Percentiles rank a stretch among this genome's conserved stretches.
Evolutionary conservation across 345 rosid species (phyloP).

Genomic region (Citrus australasica): DNA sequence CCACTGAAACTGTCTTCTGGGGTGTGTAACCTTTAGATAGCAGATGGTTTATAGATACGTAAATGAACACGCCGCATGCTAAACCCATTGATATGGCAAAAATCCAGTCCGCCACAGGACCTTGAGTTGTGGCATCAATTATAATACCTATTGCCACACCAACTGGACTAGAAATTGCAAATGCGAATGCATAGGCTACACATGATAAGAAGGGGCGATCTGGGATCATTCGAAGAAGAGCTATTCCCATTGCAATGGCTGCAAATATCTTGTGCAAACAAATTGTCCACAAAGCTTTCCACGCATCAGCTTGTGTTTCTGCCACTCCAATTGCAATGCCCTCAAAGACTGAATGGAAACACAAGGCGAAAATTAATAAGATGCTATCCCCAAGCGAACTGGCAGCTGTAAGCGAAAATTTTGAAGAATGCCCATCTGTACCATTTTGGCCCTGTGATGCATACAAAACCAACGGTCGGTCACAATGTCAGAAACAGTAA

Average conservation of each 20-base stretch:
- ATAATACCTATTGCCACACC: conserved; percentile 74
- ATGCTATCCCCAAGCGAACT: conserved; percentile 70
- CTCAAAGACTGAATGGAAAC: conserved; percentile 88
- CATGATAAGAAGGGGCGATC: conserved; percentile 59
- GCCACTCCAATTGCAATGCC: conserved; percentile 84
- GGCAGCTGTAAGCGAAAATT: conserved; percentile 13
- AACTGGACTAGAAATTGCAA: conserved; percentile 73
- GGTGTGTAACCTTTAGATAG: conserved; percentile 58
- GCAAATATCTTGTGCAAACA: conserved; percentile 71
- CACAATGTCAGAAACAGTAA: not conserved
- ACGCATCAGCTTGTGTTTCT: conserved; percentile 55
- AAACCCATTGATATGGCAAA: conserved; percentile 72
- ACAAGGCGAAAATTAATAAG: conserved; percentile 65
- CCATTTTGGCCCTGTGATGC: conserved; percentile 20
- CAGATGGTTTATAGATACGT: conserved; percentile 71
- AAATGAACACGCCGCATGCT: conserved; percentile 77
- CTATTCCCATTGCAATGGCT: conserved; percentile 84
- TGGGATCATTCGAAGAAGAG: conserved; percentile 72
- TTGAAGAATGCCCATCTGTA: conserved; percentile 8
- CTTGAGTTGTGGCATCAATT: conserved; percentile 68
- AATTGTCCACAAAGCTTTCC: conserved; percentile 82
- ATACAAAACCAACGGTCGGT: not conserved
- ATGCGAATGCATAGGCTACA: conserved; percentile 59
- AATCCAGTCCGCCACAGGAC: conserved; percentile 72
- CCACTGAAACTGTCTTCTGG: conserved; percentile 18